A percentile compares a stretch with the other conserved stretches of the same genome.
These are phyloP conservation scores for Trebouxia sp. DNA, from an alignment of 139 green algal genomes.

Conservation along the genomic window DNA sequence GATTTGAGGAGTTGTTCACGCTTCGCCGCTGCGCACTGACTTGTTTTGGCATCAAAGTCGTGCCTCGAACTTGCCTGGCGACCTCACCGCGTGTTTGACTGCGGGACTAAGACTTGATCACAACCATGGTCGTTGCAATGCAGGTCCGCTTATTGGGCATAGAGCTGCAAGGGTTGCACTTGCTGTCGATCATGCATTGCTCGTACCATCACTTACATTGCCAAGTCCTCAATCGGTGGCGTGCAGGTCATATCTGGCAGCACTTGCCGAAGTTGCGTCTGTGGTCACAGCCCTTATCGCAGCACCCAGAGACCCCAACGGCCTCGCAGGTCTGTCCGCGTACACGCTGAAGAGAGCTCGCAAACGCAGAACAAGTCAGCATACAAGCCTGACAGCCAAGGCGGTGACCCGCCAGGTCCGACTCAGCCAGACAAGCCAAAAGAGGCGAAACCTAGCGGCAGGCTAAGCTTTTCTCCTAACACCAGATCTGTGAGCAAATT, in stretches of 20 bases:
- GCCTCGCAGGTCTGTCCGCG: not conserved
- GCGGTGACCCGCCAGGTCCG: not conserved
- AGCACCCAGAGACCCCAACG: not conserved
- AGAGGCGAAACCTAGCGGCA: not conserved
- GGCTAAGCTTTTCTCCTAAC: constrained; percentile 28
- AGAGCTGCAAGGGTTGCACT: too few species aligned
- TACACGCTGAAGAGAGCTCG: not conserved
- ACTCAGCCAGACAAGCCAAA: not conserved
- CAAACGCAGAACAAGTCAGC: not conserved
- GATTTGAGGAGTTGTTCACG: too few species aligned
- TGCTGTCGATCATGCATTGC: too few species aligned
- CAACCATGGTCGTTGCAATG: too few species aligned
- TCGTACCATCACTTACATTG: too few species aligned
- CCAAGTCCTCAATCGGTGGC: too few species aligned
- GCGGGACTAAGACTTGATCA: too few species aligned
- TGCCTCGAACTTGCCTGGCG: too few species aligned
- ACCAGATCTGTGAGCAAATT: constrained; percentile 23
- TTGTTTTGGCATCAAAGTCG: too few species aligned
- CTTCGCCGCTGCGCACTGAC: too few species aligned
- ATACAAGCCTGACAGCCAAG: not conserved
- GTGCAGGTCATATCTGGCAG: not conserved
- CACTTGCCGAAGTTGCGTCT: not conserved
- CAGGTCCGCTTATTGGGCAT: too few species aligned
- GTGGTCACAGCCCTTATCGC: not conserved
- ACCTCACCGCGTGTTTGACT: too few species aligned